phyloP scores from a whole-genome alignment of 2,329 filamentous ascomycete genomes.

The Clarireedia hainanense region DNA sequence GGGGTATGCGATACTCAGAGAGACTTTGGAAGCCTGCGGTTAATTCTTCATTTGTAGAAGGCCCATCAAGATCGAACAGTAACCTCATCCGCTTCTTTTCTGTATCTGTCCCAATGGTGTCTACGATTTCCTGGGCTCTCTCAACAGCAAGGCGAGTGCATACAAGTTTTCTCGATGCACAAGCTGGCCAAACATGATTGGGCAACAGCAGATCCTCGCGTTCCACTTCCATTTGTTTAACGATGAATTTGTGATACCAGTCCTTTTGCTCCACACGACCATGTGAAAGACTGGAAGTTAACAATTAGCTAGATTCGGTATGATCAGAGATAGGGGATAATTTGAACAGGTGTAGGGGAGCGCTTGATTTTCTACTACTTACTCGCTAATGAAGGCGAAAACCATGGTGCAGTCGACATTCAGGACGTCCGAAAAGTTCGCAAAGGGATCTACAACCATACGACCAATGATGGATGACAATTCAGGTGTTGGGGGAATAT shows the following conservation, averaged over 20 bases:
- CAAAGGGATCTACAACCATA: constrained; percentile 34
- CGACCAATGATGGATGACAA: constrained; percentile 18
- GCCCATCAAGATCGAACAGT: constrained; percentile 37
- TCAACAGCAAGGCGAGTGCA: constrained; percentile 55
- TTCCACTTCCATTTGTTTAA: constrained; percentile 54
- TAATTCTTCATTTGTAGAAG: constrained; percentile 15
- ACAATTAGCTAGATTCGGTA: neutral
- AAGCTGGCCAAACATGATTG: constrained; percentile 53
- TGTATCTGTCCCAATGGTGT: constrained; percentile 49
- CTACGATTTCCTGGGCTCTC: constrained; percentile 57
- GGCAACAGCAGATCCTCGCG: constrained; percentile 49
- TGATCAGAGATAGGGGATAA: neutral
- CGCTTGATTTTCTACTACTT: neutral
- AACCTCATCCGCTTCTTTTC: constrained; percentile 49
- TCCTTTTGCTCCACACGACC: constrained; percentile 26
- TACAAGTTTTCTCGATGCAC: constrained; percentile 44
- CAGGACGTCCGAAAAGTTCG: constrained; percentile 34
- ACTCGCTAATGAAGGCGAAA: constrained; percentile 58
- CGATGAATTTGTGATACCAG: constrained; percentile 28
- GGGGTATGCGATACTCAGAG: constrained; percentile 46
- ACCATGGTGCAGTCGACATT: constrained; percentile 59
- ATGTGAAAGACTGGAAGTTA: constrained; percentile 33
- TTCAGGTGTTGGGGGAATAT: constrained; percentile 16
- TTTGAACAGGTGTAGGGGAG: neutral
- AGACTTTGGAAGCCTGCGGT: constrained; percentile 34